These are phyloP conservation scores for Pyropia yezoensis DNA, from an alignment of 23 red algal genomes.

Conservation along the genomic window DNA sequence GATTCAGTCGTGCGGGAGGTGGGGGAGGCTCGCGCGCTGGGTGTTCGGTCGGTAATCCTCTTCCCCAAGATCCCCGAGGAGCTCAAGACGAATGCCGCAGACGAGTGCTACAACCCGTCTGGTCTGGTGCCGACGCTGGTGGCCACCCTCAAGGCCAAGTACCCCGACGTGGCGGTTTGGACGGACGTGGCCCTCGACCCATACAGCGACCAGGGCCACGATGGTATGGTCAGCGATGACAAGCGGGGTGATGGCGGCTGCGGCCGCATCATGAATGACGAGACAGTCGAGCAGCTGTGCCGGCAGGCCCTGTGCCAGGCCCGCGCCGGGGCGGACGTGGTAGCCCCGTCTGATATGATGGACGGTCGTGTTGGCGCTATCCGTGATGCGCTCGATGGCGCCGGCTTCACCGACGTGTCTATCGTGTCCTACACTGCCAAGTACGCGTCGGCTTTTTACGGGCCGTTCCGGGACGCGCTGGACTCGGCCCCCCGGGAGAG, in stretches of 20 bases:
- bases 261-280: constrained; percentile 84
- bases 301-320: constrained; percentile 93
- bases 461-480: constrained; percentile 89
- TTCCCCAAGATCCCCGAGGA: constrained; percentile 93
- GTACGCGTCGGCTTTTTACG: constrained; percentile 94
- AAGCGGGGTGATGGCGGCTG: constrained; percentile 60
- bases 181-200: constrained; percentile 96
- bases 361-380: constrained; percentile 96
- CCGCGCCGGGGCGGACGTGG: constrained; percentile 84
- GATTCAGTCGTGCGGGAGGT: constrained; percentile 52
- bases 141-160: constrained; percentile 48
- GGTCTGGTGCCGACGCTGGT: constrained; percentile 66
- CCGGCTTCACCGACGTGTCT: constrained; percentile 86
- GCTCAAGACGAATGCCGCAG: constrained; percentile 76
- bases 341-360: constrained; percentile 99
- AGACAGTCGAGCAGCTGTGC: constrained; percentile 91
- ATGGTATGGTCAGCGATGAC: constrained; percentile 84
- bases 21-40: constrained; percentile 38
- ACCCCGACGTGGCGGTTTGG: constrained; percentile 81
- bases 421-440: constrained; percentile 98
- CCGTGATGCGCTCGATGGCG: constrained; percentile 70
- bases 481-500: constrained; percentile 78
- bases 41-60: constrained; percentile 73
- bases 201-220: constrained; percentile 96
- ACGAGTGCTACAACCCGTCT: constrained; percentile 92